Conservation (phyloP, 345 rosid genomes). For the Citrus australasica region DNA sequence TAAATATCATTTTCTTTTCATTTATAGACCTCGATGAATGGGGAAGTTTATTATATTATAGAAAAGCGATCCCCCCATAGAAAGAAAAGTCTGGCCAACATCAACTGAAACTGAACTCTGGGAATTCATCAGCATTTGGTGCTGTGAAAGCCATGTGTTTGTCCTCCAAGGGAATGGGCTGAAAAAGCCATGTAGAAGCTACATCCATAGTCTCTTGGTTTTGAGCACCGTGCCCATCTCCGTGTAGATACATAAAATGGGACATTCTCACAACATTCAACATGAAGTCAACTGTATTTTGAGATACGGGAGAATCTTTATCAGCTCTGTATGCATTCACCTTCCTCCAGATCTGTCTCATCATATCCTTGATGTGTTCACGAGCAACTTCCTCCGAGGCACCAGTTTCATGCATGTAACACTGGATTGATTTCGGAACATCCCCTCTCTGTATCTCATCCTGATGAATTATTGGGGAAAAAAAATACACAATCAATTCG, state of each 20-base stretch:
- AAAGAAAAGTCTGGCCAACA: too few relatives aligned
- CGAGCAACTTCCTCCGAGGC: conserved; percentile 25
- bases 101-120: too few relatives aligned
- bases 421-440: conserved; percentile 31
- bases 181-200: neutral
- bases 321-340: conserved; percentile 4
- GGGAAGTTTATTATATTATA: too few relatives aligned
- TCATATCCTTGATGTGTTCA: conserved; percentile 15
- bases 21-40: too few relatives aligned
- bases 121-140: too few relatives aligned
- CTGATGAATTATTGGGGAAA: neutral
- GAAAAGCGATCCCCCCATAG: too few relatives aligned
- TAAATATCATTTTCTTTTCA: too few relatives aligned
- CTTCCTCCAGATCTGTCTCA: conserved; percentile 23
- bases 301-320: neutral
- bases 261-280: conserved; percentile 11
- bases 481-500: neutral
- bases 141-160: too few relatives aligned
- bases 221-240: conserved; percentile 11
- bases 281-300: neutral
- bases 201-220: neutral
- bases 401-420: conserved; percentile 34
- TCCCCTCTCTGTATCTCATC: conserved; percentile 21
- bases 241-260: neutral
- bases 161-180: neutral